A percentile compares a stretch with the other conserved stretches of the same genome.
phyloP scores from a whole-genome alignment of 148 eudicot species.

The Polygonum aviculare region DNA sequence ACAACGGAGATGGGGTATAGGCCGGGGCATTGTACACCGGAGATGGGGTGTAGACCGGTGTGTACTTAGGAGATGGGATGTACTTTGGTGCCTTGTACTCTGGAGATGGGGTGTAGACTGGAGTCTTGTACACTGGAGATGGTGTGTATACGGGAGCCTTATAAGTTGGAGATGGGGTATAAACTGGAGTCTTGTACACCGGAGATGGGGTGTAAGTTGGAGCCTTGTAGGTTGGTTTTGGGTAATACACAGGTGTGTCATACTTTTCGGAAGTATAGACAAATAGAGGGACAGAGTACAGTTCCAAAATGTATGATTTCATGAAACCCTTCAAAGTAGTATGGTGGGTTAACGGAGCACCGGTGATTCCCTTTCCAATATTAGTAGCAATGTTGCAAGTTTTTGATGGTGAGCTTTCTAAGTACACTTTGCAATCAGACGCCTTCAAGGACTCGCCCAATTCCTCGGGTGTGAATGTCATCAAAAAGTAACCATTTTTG shows the following conservation, averaged over 20 bases:
- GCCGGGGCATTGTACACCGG: background rate
- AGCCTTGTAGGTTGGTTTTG: background rate
- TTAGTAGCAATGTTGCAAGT: slow-evolving; percentile 17
- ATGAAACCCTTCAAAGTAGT: background rate
- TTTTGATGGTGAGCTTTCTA: slow-evolving; percentile 20
- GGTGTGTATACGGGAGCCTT: background rate
- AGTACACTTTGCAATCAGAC: slow-evolving; percentile 17
- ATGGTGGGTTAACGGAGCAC: slow-evolving; percentile 8
- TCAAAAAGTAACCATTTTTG: slow-evolving; percentile 22
- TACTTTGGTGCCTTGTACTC: background rate
- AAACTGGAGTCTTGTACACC: background rate
- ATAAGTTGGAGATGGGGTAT: background rate
- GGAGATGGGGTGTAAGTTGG: background rate
- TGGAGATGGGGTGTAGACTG: background rate
- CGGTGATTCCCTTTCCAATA: slow-evolving; percentile 1
- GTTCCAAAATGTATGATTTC: slow-evolving; percentile 7
- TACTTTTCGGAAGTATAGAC: background rate
- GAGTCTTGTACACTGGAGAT: background rate
- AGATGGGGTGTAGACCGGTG: background rate
- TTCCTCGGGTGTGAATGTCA: slow-evolving; percentile 21
- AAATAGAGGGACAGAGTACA: slow-evolving; percentile 16
- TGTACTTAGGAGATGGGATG: background rate
- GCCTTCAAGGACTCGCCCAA: slow-evolving; percentile 19
- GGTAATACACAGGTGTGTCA: background rate
- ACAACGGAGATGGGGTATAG: background rate